These are phyloP conservation scores for Corymbia citriodora DNA, from an alignment of 441 rosid genomes.

Conservation along the genomic window DNA sequence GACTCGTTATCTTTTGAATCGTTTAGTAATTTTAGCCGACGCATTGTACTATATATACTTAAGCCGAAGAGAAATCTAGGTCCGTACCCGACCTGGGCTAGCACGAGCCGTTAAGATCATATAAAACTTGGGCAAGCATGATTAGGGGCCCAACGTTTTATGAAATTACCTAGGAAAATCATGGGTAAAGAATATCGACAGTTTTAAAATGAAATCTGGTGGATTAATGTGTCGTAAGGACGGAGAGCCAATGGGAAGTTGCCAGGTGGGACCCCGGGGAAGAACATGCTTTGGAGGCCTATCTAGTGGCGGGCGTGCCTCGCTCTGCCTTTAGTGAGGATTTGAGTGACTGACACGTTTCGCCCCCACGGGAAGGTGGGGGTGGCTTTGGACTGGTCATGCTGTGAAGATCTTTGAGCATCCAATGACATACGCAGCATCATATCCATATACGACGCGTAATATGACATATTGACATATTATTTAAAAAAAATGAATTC, in stretches of 20 bases:
- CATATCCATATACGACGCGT: too few species aligned
- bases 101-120: too few species aligned
- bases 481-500: too few species aligned
- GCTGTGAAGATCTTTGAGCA: neutral
- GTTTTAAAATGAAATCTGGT: neutral
- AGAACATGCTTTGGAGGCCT: neutral
- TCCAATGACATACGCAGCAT: too few species aligned
- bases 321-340: neutral
- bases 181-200: neutral
- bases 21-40: too few species aligned
- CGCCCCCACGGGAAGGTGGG: neutral
- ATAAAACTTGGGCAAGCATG: too few species aligned
- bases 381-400: neutral
- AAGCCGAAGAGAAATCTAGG: neutral
- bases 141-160: too few species aligned
- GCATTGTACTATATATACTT: too few species aligned
- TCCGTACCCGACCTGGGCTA: neutral
- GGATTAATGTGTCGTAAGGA: neutral
- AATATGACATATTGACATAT: too few species aligned
- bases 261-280: neutral
- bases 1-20: too few species aligned
- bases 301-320: conserved; percentile 10
- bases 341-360: conserved; percentile 20
- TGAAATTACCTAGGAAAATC: neutral
- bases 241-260: neutral